These are phyloP conservation scores for Ilyonectria sp. DNA, from an alignment of 2,329 filamentous ascomycete genomes.

Conservation along the genomic window DNA sequence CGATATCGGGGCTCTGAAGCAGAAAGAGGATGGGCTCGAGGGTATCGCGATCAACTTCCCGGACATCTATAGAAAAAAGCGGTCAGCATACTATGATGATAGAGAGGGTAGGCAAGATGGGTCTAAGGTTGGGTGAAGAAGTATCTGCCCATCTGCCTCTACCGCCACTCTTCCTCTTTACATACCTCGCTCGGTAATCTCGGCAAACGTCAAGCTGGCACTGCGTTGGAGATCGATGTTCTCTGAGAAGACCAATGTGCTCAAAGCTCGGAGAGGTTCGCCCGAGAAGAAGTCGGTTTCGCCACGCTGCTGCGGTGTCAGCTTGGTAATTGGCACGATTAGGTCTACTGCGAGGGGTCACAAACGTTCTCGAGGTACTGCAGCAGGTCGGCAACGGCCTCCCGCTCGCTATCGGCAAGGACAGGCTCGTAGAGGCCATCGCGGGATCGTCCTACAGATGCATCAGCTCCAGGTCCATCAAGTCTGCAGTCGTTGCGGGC, in stretches of 20 bases:
- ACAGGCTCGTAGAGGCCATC: slow-evolving; percentile 89
- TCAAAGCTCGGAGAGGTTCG: slow-evolving; percentile 92
- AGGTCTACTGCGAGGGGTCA: slow-evolving; percentile 34
- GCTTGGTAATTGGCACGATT: slow-evolving; percentile 29
- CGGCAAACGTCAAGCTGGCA: slow-evolving; percentile 97
- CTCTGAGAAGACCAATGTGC: slow-evolving; percentile 97
- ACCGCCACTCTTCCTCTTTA: slow-evolving; percentile 15
- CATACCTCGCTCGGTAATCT: slow-evolving; percentile 97
- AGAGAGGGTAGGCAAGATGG: neutral
- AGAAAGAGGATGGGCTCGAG: slow-evolving; percentile 96
- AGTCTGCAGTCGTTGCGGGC: slow-evolving; percentile 15
- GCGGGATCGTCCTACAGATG: slow-evolving; percentile 76
- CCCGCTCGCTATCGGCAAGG: slow-evolving; percentile 94
- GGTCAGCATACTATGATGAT: slow-evolving; percentile 29
- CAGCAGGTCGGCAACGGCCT: slow-evolving; percentile 94
- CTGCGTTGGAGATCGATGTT: slow-evolving; percentile 98
- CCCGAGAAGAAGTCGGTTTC: slow-evolving; percentile 99
- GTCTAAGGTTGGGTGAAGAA: no score
- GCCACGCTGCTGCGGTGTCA: slow-evolving; percentile 76
- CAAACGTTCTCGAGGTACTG: slow-evolving; percentile 96
- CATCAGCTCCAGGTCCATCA: slow-evolving; percentile 52
- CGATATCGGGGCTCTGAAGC: slow-evolving; percentile 94
- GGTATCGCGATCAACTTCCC: slow-evolving; percentile 94
- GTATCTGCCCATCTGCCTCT: neutral
- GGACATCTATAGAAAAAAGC: slow-evolving; percentile 79